Evolutionary conservation across 148 eudicot species (phyloP).

Genomic region (Beta vulgaris): DNA sequence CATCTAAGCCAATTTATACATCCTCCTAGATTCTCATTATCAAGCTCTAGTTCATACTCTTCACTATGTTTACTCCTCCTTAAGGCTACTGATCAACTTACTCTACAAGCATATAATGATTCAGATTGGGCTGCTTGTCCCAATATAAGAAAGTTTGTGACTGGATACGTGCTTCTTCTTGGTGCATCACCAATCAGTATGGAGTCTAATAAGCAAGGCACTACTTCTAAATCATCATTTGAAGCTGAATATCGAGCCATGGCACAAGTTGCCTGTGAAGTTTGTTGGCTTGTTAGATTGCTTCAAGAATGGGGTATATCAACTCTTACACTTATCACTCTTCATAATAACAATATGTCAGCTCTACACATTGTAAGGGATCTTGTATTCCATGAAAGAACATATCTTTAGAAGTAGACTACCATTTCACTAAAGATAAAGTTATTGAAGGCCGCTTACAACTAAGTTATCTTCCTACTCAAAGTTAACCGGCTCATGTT

Average conservation of each 20-base stretch:
- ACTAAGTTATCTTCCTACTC: too few species aligned
- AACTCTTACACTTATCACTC: too few species aligned
- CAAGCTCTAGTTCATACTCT: too few species aligned
- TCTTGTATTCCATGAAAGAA: not conserved
- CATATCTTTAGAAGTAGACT: not conserved
- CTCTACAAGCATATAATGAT: too few species aligned
- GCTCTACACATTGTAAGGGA: not conserved
- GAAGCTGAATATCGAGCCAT: not conserved
- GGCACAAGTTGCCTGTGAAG: not conserved
- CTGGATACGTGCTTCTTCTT: not conserved
- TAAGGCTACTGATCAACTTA: too few species aligned
- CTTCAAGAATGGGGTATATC: not conserved
- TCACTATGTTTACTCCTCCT: too few species aligned
- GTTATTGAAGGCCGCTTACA: not conserved
- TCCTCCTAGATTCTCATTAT: too few species aligned
- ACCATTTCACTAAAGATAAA: not conserved
- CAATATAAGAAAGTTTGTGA: too few species aligned
- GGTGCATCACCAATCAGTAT: not conserved
- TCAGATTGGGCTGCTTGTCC: too few species aligned
- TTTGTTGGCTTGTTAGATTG: not conserved
- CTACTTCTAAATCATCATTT: not conserved
- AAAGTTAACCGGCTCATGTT: too few species aligned
- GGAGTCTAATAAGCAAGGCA: not conserved
- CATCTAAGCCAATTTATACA: too few species aligned
- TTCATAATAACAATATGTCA: too few species aligned